Percentiles rank a stretch among this genome's conserved stretches.
phyloP scores from a whole-genome alignment of 129 eudicot genomes.

The Centaurea solstitialis region DNA sequence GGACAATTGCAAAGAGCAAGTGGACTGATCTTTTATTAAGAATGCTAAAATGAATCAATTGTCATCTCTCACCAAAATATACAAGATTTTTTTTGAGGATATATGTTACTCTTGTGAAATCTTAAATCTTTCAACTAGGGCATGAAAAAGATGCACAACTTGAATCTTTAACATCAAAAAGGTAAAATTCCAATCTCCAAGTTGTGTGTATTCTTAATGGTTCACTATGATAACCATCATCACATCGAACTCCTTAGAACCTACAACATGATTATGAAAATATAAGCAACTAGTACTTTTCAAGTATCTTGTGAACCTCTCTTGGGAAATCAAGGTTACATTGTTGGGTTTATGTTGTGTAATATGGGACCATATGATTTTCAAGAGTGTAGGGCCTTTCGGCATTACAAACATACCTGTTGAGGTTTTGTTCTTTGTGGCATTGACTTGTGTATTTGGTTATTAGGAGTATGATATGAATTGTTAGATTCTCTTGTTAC shows the following conservation, averaged over 20 bases:
- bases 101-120: no score
- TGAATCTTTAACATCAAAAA: neutral
- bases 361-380: no score
- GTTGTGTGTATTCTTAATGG: neutral
- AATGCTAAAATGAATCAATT: neutral
- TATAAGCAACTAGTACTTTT: neutral
- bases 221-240: neutral
- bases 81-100: no score
- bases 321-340: no score
- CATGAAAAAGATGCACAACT: neutral
- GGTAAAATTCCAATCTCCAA: neutral
- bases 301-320: no score
- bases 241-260: neutral
- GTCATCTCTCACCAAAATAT: no score
- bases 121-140: neutral
- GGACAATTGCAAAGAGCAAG: neutral
- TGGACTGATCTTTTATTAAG: neutral
- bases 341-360: no score
- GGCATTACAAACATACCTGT: neutral
- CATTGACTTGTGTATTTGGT: neutral
- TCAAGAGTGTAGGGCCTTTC: neutral
- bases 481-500: neutral
- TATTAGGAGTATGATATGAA: neutral
- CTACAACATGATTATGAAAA: neutral
- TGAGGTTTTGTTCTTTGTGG: neutral